A percentile compares a stretch with the other conserved stretches of the same genome.
Evolutionary conservation across 192 early-diverging fungal genomes (phyloP).

Genomic region (Gamsiella multidivaricata): DNA sequence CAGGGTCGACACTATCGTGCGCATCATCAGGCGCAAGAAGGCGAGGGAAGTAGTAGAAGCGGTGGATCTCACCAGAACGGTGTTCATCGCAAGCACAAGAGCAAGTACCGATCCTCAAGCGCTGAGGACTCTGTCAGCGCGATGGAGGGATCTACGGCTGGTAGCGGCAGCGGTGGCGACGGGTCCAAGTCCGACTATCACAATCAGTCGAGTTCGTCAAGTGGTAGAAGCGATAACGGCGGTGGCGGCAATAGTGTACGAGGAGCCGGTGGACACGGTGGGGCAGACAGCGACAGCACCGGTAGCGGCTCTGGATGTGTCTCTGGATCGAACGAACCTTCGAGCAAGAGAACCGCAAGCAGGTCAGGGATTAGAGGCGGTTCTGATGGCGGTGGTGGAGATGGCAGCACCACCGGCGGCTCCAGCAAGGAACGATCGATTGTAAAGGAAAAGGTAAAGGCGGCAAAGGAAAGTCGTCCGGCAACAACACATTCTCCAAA

Average conservation of each 20-base stretch:
- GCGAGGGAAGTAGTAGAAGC: constrained; percentile 3
- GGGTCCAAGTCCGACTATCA: background rate
- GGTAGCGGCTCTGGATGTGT: constrained; percentile 10
- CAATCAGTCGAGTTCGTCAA: background rate
- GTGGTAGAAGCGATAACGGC: constrained; percentile 3
- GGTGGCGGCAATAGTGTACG: background rate
- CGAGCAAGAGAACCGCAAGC: background rate
- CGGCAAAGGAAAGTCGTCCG: constrained; percentile 7
- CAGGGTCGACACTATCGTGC: constrained; percentile 15
- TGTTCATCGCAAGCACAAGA: constrained; percentile 22
- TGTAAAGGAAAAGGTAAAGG: constrained; percentile 37
- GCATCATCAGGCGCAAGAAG: constrained; percentile 4
- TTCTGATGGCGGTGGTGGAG: background rate
- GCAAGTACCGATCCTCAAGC: constrained; percentile 15
- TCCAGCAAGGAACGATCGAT: constrained; percentile 11
- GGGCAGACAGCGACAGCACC: constrained; percentile 8
- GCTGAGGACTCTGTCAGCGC: background rate
- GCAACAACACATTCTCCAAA: background rate
- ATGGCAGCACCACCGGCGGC: background rate
- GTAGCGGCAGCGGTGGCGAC: background rate
- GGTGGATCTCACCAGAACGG: constrained; percentile 3
- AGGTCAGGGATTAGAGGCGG: background rate
- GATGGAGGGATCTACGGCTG: background rate
- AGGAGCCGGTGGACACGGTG: background rate
- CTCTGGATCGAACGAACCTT: background rate